A percentile compares a stretch with the other conserved stretches of the same genome.
Evolutionary conservation across 495 filamentous ascomycete species (phyloP).

Genomic region (Friedmanniomyces simplex): DNA sequence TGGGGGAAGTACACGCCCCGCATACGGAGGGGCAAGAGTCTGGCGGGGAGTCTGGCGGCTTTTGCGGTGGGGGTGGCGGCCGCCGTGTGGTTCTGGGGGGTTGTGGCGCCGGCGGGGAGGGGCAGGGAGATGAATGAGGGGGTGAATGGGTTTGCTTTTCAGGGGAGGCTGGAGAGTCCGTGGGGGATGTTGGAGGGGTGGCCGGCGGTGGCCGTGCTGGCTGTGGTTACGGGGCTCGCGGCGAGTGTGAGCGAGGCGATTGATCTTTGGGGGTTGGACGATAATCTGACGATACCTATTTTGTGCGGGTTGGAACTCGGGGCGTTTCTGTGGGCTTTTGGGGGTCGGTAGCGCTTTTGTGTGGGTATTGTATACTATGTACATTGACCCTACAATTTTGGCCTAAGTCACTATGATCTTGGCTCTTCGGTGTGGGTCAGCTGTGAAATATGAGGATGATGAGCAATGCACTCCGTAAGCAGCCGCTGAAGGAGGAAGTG

Average conservation of each 20-base stretch:
- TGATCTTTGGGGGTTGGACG: slow-evolving; percentile 86
- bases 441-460: too few species aligned
- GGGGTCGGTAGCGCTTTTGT: slow-evolving; percentile 22
- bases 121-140: slow-evolving; percentile 38
- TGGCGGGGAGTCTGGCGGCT: slow-evolving; percentile 80
- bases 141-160: slow-evolving; percentile 69
- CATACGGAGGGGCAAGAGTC: slow-evolving; percentile 76
- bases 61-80: slow-evolving; percentile 69
- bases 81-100: slow-evolving; percentile 80
- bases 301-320: slow-evolving; percentile 83
- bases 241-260: slow-evolving; percentile 83
- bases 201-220: slow-evolving; percentile 72
- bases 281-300: slow-evolving; percentile 93
- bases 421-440: too few species aligned
- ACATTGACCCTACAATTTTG: too few species aligned
- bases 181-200: slow-evolving; percentile 43
- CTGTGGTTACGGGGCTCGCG: slow-evolving; percentile 74
- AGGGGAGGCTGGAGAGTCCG: slow-evolving; percentile 58
- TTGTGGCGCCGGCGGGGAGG: slow-evolving; percentile 48
- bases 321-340: slow-evolving; percentile 89
- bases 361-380: neutral
- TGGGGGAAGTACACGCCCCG: slow-evolving; percentile 81
- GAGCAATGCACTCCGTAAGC: too few species aligned
- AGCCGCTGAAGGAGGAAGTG: too few species aligned
- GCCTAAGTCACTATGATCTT: too few species aligned